Evolutionary conservation across 2,329 filamentous ascomycete genomes (phyloP), one percentile per base, ranked within the genome.

Genomic region (Diaporthe humulicola): DNA sequence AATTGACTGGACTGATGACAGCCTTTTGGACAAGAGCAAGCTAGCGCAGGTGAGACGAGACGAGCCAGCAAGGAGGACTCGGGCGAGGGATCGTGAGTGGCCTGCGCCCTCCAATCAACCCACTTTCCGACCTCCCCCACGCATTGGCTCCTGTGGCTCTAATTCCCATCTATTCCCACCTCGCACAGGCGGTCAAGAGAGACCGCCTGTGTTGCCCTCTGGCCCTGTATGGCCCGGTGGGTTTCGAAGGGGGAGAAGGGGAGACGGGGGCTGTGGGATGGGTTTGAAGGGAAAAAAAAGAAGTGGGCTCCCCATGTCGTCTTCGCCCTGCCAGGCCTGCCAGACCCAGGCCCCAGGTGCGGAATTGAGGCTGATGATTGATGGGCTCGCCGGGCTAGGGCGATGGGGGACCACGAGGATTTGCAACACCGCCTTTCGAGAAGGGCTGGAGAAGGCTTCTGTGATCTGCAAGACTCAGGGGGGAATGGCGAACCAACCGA

Each of bases 401-500:
- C 60, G 42, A 64, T n/a, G n/a, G n/a, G 48, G 48, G 48, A 50
- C 48, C 22, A 50, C 58, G 58, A 64, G 40, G 60, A 64, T 64
- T 64, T 33, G 60, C 66, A 73, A 73, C 70, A 75, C 73, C 73
- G 73, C 73, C 70, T 52, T 73, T 73, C 73, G 52, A 75, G 64
- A 69, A 69, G 64, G 45, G 64, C 48, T 54, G 48, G 14, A 61
- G 69, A 57, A 57, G 38, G n/a, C 15, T 61, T 71, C 69, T 71
- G 25, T 61, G 56, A 71, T 71, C 69, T 57, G 69, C 69, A 61
- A 19, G 52, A 30, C 52, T 71, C 52, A 71, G 69, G 69, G 69
- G 56, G 42, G 9, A 40, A 25, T n/a, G n/a, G 58, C 30, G 14
- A 25, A 36, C 22, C 48, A 52, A 10, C 28, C 10, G 48, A 36